phyloP scores from a whole-genome alignment of 1,284 basidiomycete species.

The Marasmius fiardii region DNA sequence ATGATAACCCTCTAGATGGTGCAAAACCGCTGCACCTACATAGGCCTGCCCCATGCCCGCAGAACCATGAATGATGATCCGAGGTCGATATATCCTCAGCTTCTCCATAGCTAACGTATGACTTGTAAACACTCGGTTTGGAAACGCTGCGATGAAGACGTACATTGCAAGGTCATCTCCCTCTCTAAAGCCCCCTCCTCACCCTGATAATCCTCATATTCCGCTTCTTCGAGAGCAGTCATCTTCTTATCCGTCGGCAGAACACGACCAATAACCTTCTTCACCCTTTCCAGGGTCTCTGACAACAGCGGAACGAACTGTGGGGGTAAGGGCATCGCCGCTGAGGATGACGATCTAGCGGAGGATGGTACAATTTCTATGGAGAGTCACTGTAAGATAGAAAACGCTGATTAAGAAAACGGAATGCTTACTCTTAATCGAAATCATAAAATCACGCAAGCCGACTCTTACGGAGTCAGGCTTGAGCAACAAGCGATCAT shows the following conservation, averaged over 20 bases:
- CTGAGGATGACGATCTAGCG: slow-evolving; percentile 84
- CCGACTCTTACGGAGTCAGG: slow-evolving; percentile 86
- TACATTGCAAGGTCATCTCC: slow-evolving; percentile 86
- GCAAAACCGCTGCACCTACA: slow-evolving; percentile 87
- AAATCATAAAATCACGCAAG: slow-evolving; percentile 96
- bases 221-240: slow-evolving; percentile 89
- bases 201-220: slow-evolving; percentile 76
- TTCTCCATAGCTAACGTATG: slow-evolving; percentile 85
- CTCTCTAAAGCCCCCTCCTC: slow-evolving; percentile 75
- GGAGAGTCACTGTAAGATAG: slow-evolving; percentile 8
- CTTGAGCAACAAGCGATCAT: slow-evolving; percentile 82
- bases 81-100: slow-evolving; percentile 86
- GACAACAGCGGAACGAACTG: slow-evolving; percentile 86
- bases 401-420: slow-evolving; percentile 5
- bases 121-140: too few species aligned
- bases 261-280: slow-evolving; percentile 63
- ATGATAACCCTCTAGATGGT: slow-evolving; percentile 95
- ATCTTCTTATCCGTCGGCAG: slow-evolving; percentile 75
- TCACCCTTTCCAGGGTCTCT: slow-evolving; percentile 68
- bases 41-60: slow-evolving; percentile 90
- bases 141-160: too few species aligned
- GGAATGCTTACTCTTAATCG: slow-evolving; percentile 80
- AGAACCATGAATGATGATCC: slow-evolving; percentile 82
- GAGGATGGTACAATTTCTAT: slow-evolving; percentile 92
- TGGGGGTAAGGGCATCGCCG: slow-evolving; percentile 80